A percentile compares a stretch with the other conserved stretches of the same genome.
phyloP scores from a whole-genome alignment of 495 filamentous ascomycete species.

The Niebla homalea region DNA sequence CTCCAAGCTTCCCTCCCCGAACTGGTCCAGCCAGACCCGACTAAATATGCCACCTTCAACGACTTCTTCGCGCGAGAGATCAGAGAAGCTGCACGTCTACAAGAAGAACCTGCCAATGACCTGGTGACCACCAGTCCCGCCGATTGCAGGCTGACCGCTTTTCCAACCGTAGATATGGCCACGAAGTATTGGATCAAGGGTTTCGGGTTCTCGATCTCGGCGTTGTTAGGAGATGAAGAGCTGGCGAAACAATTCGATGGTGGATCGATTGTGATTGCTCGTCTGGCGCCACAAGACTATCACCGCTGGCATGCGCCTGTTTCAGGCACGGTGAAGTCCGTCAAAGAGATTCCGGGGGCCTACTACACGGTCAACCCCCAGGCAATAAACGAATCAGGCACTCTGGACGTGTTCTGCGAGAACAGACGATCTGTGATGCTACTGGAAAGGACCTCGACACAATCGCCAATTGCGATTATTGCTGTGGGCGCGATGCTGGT shows the following conservation, averaged over 20 bases:
- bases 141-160: constrained; percentile 29
- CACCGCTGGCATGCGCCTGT: constrained; percentile 37
- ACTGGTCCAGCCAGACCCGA: constrained; percentile 22
- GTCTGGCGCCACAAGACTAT: constrained; percentile 32
- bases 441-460: constrained; percentile 20
- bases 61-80: constrained; percentile 35
- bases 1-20: constrained; percentile 20
- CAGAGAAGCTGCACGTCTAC: constrained; percentile 23
- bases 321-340: constrained; percentile 20
- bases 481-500: constrained; percentile 33
- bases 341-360: constrained; percentile 22
- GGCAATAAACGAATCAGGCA: constrained; percentile 30
- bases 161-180: constrained; percentile 23
- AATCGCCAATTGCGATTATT: constrained; percentile 23
- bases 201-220: constrained; percentile 27
- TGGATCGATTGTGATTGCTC: constrained; percentile 29
- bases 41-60: constrained; percentile 26
- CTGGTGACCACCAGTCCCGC: constrained; percentile 24
- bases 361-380: constrained; percentile 33
- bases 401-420: constrained; percentile 32
- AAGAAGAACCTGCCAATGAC: constrained; percentile 22
- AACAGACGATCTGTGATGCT: constrained; percentile 29
- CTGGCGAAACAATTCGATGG: constrained; percentile 24
- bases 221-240: constrained; percentile 23
- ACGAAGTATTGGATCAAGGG: constrained; percentile 36